phyloP scores from a whole-genome alignment of 768 basidiomycete species.

The Termitomyces heimii region DNA sequence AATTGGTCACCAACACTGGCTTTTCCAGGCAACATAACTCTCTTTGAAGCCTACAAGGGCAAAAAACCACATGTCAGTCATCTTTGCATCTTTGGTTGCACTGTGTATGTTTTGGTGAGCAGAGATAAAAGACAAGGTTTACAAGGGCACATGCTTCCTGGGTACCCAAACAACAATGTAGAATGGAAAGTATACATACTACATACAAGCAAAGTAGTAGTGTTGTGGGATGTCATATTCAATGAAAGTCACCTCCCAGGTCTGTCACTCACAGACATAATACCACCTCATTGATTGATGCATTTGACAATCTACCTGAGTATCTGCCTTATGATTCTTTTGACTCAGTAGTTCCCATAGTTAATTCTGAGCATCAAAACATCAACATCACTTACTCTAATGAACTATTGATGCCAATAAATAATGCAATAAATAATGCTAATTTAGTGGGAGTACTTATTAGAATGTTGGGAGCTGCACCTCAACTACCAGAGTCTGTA shows the following conservation, averaged over 20 bases:
- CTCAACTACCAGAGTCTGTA: no score
- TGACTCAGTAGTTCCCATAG: no score
- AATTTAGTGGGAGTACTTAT: not conserved
- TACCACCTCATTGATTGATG: not conserved
- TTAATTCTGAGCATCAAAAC: no score
- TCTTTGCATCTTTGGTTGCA: constrained; percentile 22
- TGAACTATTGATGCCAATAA: not conserved
- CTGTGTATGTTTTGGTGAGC: constrained; percentile 25
- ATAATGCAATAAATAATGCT: no score
- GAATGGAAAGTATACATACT: constrained; percentile 24
- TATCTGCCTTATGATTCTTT: no score
- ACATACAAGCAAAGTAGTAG: constrained; percentile 6
- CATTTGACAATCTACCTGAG: not conserved
- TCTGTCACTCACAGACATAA: not conserved
- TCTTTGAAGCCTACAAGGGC: not conserved
- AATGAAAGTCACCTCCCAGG: not conserved
- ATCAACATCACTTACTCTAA: no score
- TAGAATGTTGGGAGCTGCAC: not conserved
- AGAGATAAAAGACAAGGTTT: constrained; percentile 22
- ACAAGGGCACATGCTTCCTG: constrained; percentile 16
- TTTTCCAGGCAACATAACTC: not conserved
- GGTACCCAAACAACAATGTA: constrained; percentile 18
- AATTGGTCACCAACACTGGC: not conserved
- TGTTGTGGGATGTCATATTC: not conserved
- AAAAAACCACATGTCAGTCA: not conserved